Evolutionary conservation across 345 rosid genomes (phyloP), one percentile per base, ranked within the genome.

Genomic region (Salix brachista): DNA sequence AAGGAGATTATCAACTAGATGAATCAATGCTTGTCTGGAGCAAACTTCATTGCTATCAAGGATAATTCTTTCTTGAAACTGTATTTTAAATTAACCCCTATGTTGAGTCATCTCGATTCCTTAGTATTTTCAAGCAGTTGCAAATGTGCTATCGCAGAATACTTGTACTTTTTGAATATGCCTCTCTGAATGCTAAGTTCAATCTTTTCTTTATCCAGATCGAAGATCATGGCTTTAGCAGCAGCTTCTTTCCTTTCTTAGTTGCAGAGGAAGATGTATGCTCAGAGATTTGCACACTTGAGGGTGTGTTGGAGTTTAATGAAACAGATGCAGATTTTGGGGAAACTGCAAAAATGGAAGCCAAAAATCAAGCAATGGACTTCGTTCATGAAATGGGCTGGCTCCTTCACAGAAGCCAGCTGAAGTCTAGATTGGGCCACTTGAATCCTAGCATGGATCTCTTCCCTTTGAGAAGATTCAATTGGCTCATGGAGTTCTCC

Each of bases 361-460:
- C 86, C 76, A 91, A 77, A 82, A 89, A 86, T 75, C 90, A 87
- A 84, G 99, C 94, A 65, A 83, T 92, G 91, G 92, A 94, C 67
- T 96, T 96, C 86, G 87, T 96, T 78, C 91, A 96, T 79, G 99
- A 96, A 87, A 85, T 96, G 74, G 98, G 99, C 65, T 96, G 99
- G 99, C 90, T 96, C 77, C 90, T 96, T 79, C 98, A 90, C 83
- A 88, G 97, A 88, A 85, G 89, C 78, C 95, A 92, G 74, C 83
- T 84, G 62, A 84, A 82, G 73, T 80, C 83, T 78, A 87, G 91
- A 84, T 75, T 94, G 74, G 89, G 90, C 62, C 83, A 85, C 76
- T 74, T 84, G 79, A 90, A 91, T 80, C 92, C 99, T 19, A 86
- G 86, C 66, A 69, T 83, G 4, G 91, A 90, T 19, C 87, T 71